Percentiles rank a stretch among this genome's conserved stretches.
phyloP scores from a whole-genome alignment of 345 rosid species.

The Arabidopsis thaliana region TAIR10.1 NC_003076.8:4695001-4695500 shows the following conservation, averaged over 20 bases:
- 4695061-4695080: neutral
- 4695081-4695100: neutral
- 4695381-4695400: conserved; percentile 44
- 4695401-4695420: conserved; percentile 13
- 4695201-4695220: no score
- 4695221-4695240: neutral
- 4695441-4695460: conserved; percentile 67
- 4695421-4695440: conserved; percentile 47
- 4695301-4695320: conserved; percentile 4
- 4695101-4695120: neutral
- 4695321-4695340: conserved; percentile 17
- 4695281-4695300: neutral
- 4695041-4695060: conserved; percentile 8
- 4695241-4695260: neutral
- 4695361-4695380: conserved; percentile 9
- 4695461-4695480: conserved; percentile 64
- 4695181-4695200: no score
- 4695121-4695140: neutral
- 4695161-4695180: neutral
- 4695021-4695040: conserved; percentile 7
- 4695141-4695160: no score
- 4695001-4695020: conserved; percentile 32
- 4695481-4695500: conserved; percentile 57
- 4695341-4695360: conserved; percentile 8
- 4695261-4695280: neutral